Base-by-base conservation (phyloP, 139 green algal species). In the Chlorella ohadii region DNA sequence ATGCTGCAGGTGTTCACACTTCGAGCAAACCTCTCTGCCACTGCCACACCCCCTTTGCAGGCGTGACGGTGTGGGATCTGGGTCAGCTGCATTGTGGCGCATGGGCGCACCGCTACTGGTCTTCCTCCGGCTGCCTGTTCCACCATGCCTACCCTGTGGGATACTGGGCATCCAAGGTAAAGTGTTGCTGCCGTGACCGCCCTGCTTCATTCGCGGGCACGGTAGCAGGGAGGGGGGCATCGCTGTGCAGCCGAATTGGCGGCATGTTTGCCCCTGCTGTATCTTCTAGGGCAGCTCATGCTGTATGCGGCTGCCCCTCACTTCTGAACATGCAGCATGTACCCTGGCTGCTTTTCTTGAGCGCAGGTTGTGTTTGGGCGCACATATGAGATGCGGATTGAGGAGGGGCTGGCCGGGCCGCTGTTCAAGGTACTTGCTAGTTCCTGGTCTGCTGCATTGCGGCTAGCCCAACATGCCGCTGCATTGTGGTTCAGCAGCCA, bases 121-220 rank as follows among this genome's bases (percentile, higher is more conserved):
- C 83, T 25, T 87, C 74, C 2, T 57, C 47, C 15, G 87, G 90
- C 61, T 92, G 89, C 84, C 71, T 90, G 19, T 91, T 85, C 72
- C 90, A 92, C 64, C 90, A 93, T 44, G 82, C 90, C 23, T 93
- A 93, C 68, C 87, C 89, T 3, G 82, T 90, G 34, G 90, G 90
- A 0, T 93, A 92, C 82, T 41, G 73, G 4, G 90, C 90, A 47
- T 85, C 66, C 41, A 92, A 92, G 79, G 38, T 66, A 39, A 20
- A 9, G n/a, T 11, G 44, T 6, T 9, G 9, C 44, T 6, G 44
- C 44, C 9, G 44, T 51, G 44, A 6, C 7, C 44, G 44, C 44
- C 44, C 59, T 66, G 59, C 25, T 28, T 2, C 20, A 33, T n/a
- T 2, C 1, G 59, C 28, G 59, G 59, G 6, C 25, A 13, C 4